Base-by-base conservation (phyloP, 495 filamentous ascomycete genomes). In the Umbilicaria muhlenbergii region DNA sequence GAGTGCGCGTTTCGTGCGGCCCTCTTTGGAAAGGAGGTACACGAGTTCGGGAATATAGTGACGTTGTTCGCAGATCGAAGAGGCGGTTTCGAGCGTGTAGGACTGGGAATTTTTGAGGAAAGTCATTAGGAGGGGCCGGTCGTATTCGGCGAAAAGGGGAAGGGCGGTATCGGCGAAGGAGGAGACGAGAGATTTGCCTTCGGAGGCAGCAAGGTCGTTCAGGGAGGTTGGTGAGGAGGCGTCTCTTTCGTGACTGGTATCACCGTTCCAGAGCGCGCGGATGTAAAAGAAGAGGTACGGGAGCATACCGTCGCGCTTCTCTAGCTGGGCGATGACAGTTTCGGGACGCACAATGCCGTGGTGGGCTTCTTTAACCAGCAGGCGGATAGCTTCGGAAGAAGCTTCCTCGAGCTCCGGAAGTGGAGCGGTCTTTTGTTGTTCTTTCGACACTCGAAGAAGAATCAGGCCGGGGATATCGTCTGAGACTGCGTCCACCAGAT, bases 381-480 rank as follows among this genome's bases (percentile, higher is more conserved):
- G 69, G 11, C 71, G 73, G 41, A 94, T 83, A 6, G 87, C 78
- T 55, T 96, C 89, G 2, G 74, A 69, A 4, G 84, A 86, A 4
- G 76, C 61, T 48, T 80, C 74, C 53, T 87, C 81, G 5, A 96
- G 70, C 45, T 94, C 84, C 2, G 65, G 60, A 2, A 73, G 65
- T 1, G 77, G 65, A 31, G 86, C 84, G 8, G 67, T 72, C 41
- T 68, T 70, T 46, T 84, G 58, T 42, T 85, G 77, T 28, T 80
- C 71, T 45, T 80, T 77, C 2, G 81, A 80, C 4, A 98, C 80
- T 2, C 88, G 79, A 38, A 98, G 74, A 42, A 86, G 70, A 38
- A 96, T 81, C 48, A 98, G 82, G 33, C 83, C 80, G 1, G 86
- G 75, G 32, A 98, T 87, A 51, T 96, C 83, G 51, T 94, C 85